Base-by-base conservation (phyloP, 768 basidiomycete genomes). In the Boletales sp. region DNA sequence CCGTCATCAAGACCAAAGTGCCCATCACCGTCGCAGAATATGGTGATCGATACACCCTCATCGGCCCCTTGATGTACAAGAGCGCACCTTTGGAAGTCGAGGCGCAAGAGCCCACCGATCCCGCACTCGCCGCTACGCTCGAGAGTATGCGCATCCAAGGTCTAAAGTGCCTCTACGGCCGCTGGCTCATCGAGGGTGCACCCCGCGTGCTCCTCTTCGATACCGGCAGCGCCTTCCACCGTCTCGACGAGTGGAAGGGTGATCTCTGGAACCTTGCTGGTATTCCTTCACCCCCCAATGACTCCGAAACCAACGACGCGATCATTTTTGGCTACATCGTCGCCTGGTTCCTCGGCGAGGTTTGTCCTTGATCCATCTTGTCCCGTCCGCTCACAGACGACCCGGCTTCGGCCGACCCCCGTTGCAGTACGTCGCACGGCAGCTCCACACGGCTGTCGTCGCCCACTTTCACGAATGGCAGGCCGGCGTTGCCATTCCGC, bases 391-490 rank as follows among this genome's bases (percentile, higher is more conserved):
- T 36, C 21, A 29, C 51, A 12, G 34, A 34, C 59, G 30, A 55
- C 47, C 47, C 51, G 43, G 38, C 30, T 39, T 13, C 14, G 39
- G 13, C 59, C 35, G 58, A 37, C 48, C 5, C 32, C 19, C 37
- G 17, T 38, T 31, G 30, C 65, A 93, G 90, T 94, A 91, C 63
- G 84, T 90, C 36, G 64, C 87, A 24, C 83, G 83, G 38, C 90
- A 97, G 66, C 78, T 87, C 30, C 74, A 79, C 46, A 90, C 84
- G 6, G 93, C 94, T 15, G 90, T 98, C 60, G 80, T 98, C 50
- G 94, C 94, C 57, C 97, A 99, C 71, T 97, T 99, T 76, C 97
- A 99, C 69, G 97, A 99, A 71, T 99, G 97, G 97, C 97, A 98
- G 67, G 95, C 94, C 9, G 94, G 95, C 40, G 83, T 97, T 40